These are phyloP conservation scores for Forsythia viridissima DNA, from an alignment of 257 asterid species.

Conservation along the genomic window DNA sequence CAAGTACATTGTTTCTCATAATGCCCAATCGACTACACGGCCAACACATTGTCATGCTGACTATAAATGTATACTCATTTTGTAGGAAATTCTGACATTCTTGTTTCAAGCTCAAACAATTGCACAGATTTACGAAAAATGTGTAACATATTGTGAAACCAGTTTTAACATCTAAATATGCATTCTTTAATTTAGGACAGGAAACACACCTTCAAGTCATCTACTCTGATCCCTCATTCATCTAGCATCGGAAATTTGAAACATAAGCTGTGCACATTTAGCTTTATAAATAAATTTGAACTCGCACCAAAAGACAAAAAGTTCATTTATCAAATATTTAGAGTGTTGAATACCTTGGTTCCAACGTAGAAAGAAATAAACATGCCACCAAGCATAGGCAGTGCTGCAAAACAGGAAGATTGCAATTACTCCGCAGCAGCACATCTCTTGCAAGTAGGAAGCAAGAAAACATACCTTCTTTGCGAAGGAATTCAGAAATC, in stretches of 20 bases:
- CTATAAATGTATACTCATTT: neutral
- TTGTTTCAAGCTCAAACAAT: conserved; percentile 4
- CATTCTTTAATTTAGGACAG: too few relatives aligned
- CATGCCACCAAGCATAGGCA: too few relatives aligned
- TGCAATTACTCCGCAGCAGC: too few relatives aligned
- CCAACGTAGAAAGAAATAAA: too few relatives aligned
- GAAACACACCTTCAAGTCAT: conserved; percentile 32
- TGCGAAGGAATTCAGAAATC: too few relatives aligned
- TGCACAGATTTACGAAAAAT: neutral
- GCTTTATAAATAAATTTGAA: conserved; percentile 24
- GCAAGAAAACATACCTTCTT: too few relatives aligned
- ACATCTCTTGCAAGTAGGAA: too few relatives aligned
- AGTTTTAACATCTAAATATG: neutral
- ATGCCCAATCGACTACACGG: neutral
- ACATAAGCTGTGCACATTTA: conserved; percentile 70
- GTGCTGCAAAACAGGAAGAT: too few relatives aligned
- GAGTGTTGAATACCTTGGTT: too few relatives aligned
- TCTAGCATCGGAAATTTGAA: conserved; percentile 81
- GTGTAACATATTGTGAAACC: neutral
- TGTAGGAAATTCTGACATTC: neutral
- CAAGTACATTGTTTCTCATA: neutral
- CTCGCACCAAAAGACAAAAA: conserved; percentile 19
- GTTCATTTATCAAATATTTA: conserved; percentile 4
- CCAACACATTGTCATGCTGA: too few relatives aligned
- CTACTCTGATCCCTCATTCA: conserved; percentile 48